These are phyloP conservation scores for Ophiostoma tasmaniense DNA, from an alignment of 2,329 filamentous ascomycete species.

Conservation along the genomic window DNA sequence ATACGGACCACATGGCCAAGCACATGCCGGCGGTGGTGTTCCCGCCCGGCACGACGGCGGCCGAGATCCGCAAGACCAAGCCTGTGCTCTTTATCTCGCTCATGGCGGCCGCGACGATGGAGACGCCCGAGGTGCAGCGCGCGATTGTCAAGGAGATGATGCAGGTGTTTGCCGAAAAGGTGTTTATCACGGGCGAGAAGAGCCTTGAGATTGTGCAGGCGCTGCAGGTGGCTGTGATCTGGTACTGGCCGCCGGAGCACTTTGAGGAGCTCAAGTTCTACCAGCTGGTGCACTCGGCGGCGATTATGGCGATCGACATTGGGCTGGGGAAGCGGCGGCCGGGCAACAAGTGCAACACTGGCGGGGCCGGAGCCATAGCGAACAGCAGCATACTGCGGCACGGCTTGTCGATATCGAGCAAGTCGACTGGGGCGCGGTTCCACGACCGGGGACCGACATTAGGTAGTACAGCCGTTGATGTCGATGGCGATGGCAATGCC, in stretches of 20 bases:
- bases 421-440: background rate
- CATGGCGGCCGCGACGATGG: slow-evolving; percentile 56
- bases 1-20: slow-evolving; percentile 49
- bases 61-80: slow-evolving; percentile 48
- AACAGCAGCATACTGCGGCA: no score
- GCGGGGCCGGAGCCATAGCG: background rate
- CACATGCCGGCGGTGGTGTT: slow-evolving; percentile 58
- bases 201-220: slow-evolving; percentile 76
- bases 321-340: slow-evolving; percentile 52
- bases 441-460: background rate
- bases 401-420: background rate
- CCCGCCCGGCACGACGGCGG: slow-evolving; percentile 42
- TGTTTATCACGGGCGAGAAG: slow-evolving; percentile 70
- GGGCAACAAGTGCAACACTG: background rate
- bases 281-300: slow-evolving; percentile 72
- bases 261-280: slow-evolving; percentile 87
- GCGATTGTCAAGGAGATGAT: slow-evolving; percentile 61
- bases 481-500: background rate
- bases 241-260: slow-evolving; percentile 77
- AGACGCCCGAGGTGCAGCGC: slow-evolving; percentile 48
- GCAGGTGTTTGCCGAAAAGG: slow-evolving; percentile 62
- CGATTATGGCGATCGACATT: slow-evolving; percentile 75
- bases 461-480: background rate
- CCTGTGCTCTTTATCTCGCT: slow-evolving; percentile 64
- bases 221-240: slow-evolving; percentile 65